Evolutionary conservation across 116 monocot genomes (phyloP), one percentile per base, ranked within the genome.

Genomic region (Posidonia oceanica): DNA sequence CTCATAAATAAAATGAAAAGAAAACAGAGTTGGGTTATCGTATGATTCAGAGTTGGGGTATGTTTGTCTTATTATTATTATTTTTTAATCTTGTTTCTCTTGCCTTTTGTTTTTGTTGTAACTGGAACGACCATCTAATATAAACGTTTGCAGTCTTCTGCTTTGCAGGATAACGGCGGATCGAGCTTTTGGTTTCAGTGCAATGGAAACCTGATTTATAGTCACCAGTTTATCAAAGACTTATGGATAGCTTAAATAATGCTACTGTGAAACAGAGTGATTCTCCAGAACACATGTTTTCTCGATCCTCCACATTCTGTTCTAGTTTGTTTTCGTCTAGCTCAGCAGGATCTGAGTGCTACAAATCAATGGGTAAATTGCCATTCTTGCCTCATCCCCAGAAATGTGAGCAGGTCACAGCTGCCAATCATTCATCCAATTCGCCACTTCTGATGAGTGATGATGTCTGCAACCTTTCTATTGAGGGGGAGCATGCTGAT

Each of bases 341-440:
- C 57, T 84, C 81, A 51, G 40, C 75, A 4, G 74, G 56, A 72
- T 79, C 77, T 4, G 81, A 80, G 20, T 75, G 80, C 44, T 78
- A 74, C 73, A 57, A 74, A 3, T 72, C 71, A 36, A 52, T 83
- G 3, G 76, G 59, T 3, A 80, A 64, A 68, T 72, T 88, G 36
- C 88, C 86, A 1, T 94, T 90, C 72, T 75, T 85, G n/a, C 91
- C 91, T 20, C 75, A 85, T 72, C 84, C 86, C 13, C 78, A 71
- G 11, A 87, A 86, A 73, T 68, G 23, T 48, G 83, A 82, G 77
- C 83, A 79, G 69, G 72, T 78, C 17, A 67, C 39, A 20, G 75
- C 80, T 61, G 63, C 70, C 63, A 72, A 52, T 61, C 64, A 76
- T 22, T 78, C 71, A 67, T 79, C 84, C 20, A 78, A 36, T 36